Base-by-base conservation (phyloP, 2,329 filamentous ascomycete species). In the Aspergillus sp. region DNA sequence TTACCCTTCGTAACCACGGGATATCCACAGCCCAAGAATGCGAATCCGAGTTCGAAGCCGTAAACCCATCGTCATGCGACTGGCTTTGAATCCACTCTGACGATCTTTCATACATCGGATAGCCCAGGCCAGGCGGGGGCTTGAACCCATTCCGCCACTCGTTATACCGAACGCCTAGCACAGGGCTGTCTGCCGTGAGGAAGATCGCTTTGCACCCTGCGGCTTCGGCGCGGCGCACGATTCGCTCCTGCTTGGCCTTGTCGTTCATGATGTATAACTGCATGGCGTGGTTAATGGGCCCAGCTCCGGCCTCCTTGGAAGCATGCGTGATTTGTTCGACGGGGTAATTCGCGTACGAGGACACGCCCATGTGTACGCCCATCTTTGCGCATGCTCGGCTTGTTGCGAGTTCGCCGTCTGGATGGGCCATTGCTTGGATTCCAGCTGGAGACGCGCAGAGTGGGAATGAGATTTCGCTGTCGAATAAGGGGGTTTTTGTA, bases 121-220 rank as follows among this genome's bases (percentile, higher is more conserved):
- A 77, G 7, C 59, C 67, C 39, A 81, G 66, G 14, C 72, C 72
- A 14, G 71, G 66, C 0, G 81, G 80, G 3, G 80, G 68, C 14
- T 67, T 66, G 67, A 85, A 84, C 39, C 78, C 74, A 17, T 82
- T 83, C 2, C 81, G 75, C 17, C 15, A 31, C 23, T 46, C 23
- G 44, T 46, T 46, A 8, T 82, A 75, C 0, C 83, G 75, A 5
- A 79, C 73, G 0, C 83, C 83, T 0, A 85, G 73, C 2, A 83
- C 75, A 0, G 83, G 83, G 0, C 77, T 77, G 62, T 86, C 84
- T 1, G 82, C 81, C 0, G 83, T 82, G 2, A 86, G 67, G 37
- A 86, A 77, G 4, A 85, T 71, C 1, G 83, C 83, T 55, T 79
- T 79, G 64, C 74, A 64, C 68, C 73, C 63, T 71, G 68, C 61